These are phyloP conservation scores for Kwoniella dejecticola DNA, from an alignment of 768 basidiomycete species.

Conservation along the genomic window DNA sequence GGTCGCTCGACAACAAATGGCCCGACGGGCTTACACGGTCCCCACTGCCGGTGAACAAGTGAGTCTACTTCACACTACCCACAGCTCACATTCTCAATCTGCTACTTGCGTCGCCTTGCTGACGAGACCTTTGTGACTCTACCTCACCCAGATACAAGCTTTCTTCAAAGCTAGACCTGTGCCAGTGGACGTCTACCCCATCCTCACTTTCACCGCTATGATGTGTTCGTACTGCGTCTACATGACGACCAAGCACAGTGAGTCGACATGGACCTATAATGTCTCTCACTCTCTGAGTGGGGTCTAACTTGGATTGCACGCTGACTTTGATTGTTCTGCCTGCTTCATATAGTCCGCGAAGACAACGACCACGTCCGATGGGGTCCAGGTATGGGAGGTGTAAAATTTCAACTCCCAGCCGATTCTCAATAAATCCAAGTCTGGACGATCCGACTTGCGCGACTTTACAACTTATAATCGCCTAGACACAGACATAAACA, in stretches of 20 bases:
- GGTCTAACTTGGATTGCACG: too few species aligned
- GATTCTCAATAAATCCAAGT: slow-evolving; percentile 7
- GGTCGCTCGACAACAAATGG: slow-evolving; percentile 14
- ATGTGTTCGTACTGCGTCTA: slow-evolving; percentile 32
- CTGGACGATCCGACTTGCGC: slow-evolving; percentile 1
- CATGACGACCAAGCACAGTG: slow-evolving; percentile 23
- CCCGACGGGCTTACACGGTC: slow-evolving; percentile 11
- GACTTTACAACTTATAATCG: slow-evolving; percentile 7
- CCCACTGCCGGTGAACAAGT: slow-evolving; percentile 16
- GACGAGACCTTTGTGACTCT: slow-evolving; percentile 1
- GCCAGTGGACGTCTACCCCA: slow-evolving; percentile 34
- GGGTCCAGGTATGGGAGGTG: slow-evolving; percentile 17
- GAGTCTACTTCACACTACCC: background rate
- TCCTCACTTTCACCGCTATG: slow-evolving; percentile 26
- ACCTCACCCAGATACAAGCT: slow-evolving; percentile 6
- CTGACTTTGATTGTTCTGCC: too few species aligned
- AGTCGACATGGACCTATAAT: background rate
- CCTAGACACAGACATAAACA: too few species aligned
- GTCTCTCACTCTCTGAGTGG: background rate
- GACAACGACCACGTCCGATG: slow-evolving; percentile 31
- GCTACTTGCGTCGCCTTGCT: background rate
- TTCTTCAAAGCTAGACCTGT: slow-evolving; percentile 28
- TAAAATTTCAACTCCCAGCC: slow-evolving; percentile 27
- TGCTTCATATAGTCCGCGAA: slow-evolving; percentile 10
- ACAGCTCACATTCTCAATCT: background rate